phyloP scores from a whole-genome alignment of 179 eudicot species.

The Silene noctiflora region DNA sequence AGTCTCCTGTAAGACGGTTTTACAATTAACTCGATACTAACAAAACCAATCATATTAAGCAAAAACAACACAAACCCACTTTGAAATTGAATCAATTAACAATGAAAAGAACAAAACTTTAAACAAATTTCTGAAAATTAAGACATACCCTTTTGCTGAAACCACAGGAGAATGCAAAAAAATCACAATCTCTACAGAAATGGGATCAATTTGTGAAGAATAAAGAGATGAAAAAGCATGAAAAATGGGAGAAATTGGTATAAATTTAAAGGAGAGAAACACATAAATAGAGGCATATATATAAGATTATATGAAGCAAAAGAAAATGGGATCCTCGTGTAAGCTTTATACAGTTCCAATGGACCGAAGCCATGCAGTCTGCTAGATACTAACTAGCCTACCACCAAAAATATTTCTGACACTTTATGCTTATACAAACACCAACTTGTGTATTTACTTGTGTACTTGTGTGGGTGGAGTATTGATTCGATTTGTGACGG shows the following conservation, averaged over 20 bases:
- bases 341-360: conserved; percentile 52
- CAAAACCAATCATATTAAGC: conserved; percentile 11
- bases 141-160: conserved; percentile 9
- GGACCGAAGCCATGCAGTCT: conserved; percentile 48
- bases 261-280: not conserved
- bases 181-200: not conserved
- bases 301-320: not conserved
- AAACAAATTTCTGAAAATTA: not conserved
- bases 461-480: no score
- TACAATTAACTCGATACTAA: conserved; percentile 2
- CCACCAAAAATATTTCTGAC: conserved; percentile 2
- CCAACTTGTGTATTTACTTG: not conserved
- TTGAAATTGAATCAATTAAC: not conserved
- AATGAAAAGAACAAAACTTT: conserved; percentile 2
- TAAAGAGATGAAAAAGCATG: conserved; percentile 12
- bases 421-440: not conserved
- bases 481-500: not conserved
- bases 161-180: not conserved
- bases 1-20: no score
- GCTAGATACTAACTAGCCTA: not conserved
- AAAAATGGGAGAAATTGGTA: not conserved
- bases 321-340: conserved; percentile 59
- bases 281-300: not conserved
- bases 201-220: not conserved
- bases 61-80: conserved; percentile 21